Evolutionary conservation across 768 basidiomycete species (phyloP).

Genomic region (Boletellus sp.): DNA sequence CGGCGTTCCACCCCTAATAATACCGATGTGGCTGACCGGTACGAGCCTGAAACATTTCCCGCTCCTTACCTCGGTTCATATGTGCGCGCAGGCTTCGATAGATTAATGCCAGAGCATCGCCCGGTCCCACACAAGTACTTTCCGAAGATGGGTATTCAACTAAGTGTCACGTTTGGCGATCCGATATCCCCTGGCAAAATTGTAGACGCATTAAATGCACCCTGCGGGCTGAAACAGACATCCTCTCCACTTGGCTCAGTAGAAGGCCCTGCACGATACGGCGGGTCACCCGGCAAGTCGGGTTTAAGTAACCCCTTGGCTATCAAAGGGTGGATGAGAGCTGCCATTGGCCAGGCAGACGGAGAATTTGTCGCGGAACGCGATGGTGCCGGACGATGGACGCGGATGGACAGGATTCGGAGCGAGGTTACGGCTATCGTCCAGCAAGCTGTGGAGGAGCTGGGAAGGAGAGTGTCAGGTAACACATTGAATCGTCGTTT

Average conservation of each 20-base stretch:
- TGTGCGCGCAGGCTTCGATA: constrained; percentile 62
- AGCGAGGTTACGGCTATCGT: constrained; percentile 53
- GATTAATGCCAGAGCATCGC: constrained; percentile 87
- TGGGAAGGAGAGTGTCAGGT: constrained; percentile 52
- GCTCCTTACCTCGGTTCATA: background rate
- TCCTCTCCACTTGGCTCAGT: background rate
- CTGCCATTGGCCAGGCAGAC: constrained; percentile 1
- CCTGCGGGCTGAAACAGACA: background rate
- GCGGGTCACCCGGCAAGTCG: background rate
- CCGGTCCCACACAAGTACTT: constrained; percentile 68
- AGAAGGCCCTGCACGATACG: background rate
- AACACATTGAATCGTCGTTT: constrained; percentile 23
- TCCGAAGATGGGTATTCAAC: constrained; percentile 55
- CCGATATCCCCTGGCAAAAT: constrained; percentile 53
- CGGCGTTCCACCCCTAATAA: constrained; percentile 63
- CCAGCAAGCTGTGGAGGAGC: constrained; percentile 48
- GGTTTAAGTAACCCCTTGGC: background rate
- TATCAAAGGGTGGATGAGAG: constrained; percentile 15
- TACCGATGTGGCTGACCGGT: constrained; percentile 95
- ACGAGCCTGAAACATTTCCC: constrained; percentile 3
- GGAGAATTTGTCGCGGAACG: constrained; percentile 1
- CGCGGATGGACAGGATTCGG: constrained; percentile 40
- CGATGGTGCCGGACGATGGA: constrained; percentile 5
- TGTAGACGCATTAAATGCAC: constrained; percentile 16
- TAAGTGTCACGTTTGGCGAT: constrained; percentile 78